Evolutionary conservation across 2,329 filamentous ascomycete species (phyloP).

Genomic region (Tolypocladium endophyticum): DNA sequence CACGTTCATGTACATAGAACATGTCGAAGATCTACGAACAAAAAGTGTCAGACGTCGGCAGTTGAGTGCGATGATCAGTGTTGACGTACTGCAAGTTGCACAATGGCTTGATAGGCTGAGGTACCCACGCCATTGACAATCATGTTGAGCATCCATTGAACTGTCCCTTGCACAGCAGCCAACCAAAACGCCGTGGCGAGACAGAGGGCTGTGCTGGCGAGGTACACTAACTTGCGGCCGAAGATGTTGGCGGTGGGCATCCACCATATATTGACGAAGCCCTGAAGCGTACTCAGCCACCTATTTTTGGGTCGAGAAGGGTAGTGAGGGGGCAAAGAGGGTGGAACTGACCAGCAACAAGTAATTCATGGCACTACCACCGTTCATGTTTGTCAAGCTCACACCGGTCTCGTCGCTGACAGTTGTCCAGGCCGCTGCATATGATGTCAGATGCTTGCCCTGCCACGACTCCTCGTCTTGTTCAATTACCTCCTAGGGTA

Average conservation of each 20-base stretch:
- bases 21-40: neutral
- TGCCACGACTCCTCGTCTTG: neutral
- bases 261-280: neutral
- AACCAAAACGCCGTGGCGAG: neutral
- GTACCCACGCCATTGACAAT: neutral
- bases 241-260: neutral
- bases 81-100: neutral
- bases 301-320: neutral
- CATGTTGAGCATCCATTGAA: neutral
- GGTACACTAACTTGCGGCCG: neutral
- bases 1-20: neutral
- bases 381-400: neutral
- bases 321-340: neutral
- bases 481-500: neutral
- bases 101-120: neutral
- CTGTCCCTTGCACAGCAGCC: neutral
- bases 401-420: neutral
- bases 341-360: neutral
- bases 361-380: neutral
- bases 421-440: neutral
- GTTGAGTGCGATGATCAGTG: neutral
- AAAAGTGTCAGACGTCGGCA: neutral
- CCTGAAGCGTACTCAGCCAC: neutral
- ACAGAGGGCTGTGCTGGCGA: neutral
- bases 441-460: neutral